Evolutionary conservation across 306 rosid species (phyloP).

Genomic region (Pyrus communis): DNA sequence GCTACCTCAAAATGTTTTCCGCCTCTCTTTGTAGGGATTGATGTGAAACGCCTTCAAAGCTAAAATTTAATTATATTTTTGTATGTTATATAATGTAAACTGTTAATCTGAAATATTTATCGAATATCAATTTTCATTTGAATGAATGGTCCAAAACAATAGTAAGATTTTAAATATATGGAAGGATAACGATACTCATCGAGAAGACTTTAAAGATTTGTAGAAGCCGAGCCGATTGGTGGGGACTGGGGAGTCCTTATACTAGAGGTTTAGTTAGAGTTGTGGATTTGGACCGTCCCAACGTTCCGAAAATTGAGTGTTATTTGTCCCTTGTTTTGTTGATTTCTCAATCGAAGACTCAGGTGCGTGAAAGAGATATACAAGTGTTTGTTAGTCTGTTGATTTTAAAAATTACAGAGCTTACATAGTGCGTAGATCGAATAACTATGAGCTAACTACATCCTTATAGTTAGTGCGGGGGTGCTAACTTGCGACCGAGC

Average conservation of each 20-base stretch:
- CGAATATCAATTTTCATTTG: neutral
- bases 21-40: neutral
- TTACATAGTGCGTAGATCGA: fast-evolving
- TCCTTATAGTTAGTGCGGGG: too few species aligned
- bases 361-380: neutral
- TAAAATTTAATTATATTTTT: neutral
- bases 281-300: neutral
- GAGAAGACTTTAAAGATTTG: neutral
- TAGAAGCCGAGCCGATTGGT: too few species aligned
- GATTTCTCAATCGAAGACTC: neutral
- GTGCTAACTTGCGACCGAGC: too few species aligned
- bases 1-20: neutral
- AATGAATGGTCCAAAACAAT: neutral
- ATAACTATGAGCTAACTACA: too few species aligned
- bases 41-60: neutral
- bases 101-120: neutral
- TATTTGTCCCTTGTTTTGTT: neutral
- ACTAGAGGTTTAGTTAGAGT: too few species aligned
- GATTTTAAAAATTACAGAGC: too few species aligned
- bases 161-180: neutral
- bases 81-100: neutral
- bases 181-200: neutral
- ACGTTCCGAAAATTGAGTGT: neutral
- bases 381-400: too few species aligned
- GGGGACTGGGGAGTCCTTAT: too few species aligned